Percentiles rank a stretch among this genome's conserved stretches.
phyloP scores from a whole-genome alignment of 345 rosid species.

The Sapria himalayana region DNA sequence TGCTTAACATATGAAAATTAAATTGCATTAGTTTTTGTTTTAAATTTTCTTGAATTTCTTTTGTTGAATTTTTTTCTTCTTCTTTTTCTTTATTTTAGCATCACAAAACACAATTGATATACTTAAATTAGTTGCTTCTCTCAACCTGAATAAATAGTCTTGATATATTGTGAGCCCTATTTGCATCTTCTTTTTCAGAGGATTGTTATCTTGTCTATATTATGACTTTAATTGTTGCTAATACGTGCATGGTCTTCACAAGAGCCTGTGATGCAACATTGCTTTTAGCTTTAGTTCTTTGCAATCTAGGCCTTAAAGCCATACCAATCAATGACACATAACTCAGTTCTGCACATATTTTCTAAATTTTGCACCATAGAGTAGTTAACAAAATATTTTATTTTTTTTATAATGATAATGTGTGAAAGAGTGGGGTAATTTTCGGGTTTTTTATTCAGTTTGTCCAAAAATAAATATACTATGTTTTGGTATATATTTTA shows the following conservation, averaged over 20 bases:
- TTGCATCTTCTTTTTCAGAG: slow-evolving; percentile 28
- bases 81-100: slow-evolving; percentile 2
- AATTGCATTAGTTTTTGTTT: neutral
- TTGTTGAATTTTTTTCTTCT: too few relatives aligned
- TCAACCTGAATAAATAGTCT: too few relatives aligned
- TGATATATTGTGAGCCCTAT: too few relatives aligned
- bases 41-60: neutral
- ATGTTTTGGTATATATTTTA: too few relatives aligned
- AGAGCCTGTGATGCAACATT: slow-evolving; percentile 80
- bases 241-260: slow-evolving; percentile 83
- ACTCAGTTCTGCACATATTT: slow-evolving; percentile 35
- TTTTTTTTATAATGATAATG: too few relatives aligned
- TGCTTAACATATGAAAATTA: neutral
- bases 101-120: too few relatives aligned
- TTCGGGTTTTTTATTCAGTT: too few relatives aligned
- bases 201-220: slow-evolving; percentile 82
- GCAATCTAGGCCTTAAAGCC: slow-evolving; percentile 79
- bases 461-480: too few relatives aligned
- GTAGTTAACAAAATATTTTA: too few relatives aligned
- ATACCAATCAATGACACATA: slow-evolving; percentile 97
- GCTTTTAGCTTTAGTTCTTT: slow-evolving; percentile 49
- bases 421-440: too few relatives aligned
- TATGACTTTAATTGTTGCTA: slow-evolving; percentile 46
- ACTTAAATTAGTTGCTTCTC: too few relatives aligned
- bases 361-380: neutral